A percentile compares a stretch with the other conserved stretches of the same genome.
These are phyloP conservation scores for Besnoitia besnoiti DNA, from an alignment of 169 alveolate species.

Conservation along the genomic window DNA sequence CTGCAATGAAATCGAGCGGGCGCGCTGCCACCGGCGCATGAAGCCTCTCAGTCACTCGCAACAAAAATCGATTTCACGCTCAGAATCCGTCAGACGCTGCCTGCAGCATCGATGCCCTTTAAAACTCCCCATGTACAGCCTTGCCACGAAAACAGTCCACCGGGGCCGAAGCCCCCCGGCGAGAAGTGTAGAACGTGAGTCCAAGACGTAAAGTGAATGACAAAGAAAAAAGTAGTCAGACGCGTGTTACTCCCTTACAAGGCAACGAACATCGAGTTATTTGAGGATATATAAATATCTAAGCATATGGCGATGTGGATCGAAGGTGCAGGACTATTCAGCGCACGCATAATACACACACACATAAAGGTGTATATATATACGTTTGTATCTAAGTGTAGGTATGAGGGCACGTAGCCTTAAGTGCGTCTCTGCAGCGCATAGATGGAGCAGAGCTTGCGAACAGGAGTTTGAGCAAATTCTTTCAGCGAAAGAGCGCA, in stretches of 20 bases:
- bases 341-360: neutral
- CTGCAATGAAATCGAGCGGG: too few relatives aligned
- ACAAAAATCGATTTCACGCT: too few relatives aligned
- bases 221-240: neutral
- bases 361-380: neutral
- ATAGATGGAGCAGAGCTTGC: neutral
- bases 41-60: too few relatives aligned
- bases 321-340: too few relatives aligned
- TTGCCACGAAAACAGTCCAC: too few relatives aligned
- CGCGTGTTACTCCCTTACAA: neutral
- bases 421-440: neutral
- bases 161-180: too few relatives aligned
- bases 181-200: too few relatives aligned
- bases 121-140: too few relatives aligned
- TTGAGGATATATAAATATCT: neutral
- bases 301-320: neutral
- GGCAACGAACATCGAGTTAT: neutral
- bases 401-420: neutral
- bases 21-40: too few relatives aligned
- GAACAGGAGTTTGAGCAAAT: too few relatives aligned
- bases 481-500: conserved; percentile 8
- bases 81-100: too few relatives aligned
- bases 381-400: neutral
- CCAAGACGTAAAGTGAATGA: neutral
- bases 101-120: too few relatives aligned